Conservation (phyloP, 2,329 filamentous ascomycete species). For the Alternaria rosae region DNA sequence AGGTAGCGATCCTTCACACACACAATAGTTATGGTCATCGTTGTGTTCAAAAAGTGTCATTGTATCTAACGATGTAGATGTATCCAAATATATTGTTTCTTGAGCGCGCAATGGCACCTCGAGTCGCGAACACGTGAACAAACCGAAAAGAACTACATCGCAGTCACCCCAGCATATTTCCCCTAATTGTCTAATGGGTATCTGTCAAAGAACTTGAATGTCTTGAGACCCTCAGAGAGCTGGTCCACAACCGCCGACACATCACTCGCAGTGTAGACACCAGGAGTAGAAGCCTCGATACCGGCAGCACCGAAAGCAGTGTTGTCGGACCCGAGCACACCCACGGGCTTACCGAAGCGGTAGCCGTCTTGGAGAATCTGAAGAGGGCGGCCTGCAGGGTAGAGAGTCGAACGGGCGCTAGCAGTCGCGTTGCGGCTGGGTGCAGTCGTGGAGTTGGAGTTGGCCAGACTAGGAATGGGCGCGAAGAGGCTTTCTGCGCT, state of each 20-base stretch:
- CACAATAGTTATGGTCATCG: not conserved
- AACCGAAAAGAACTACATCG: not conserved
- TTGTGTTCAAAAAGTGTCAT: not conserved
- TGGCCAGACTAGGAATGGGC: constrained; percentile 29
- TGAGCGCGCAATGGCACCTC: not conserved
- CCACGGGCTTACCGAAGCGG: constrained; percentile 75
- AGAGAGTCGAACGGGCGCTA: constrained; percentile 60
- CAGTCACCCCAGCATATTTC: not conserved
- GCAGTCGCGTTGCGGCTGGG: constrained; percentile 27
- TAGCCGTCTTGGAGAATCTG: constrained; percentile 70
- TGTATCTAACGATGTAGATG: not conserved
- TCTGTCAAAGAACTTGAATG: constrained; percentile 71
- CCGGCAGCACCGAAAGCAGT: constrained; percentile 54
- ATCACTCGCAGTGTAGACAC: constrained; percentile 38
- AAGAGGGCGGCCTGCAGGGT: constrained; percentile 67
- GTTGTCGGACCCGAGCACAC: constrained; percentile 61
- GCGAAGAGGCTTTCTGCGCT: constrained; percentile 65
- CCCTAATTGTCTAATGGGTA: constrained; percentile 62
- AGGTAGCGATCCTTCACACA: not conserved
- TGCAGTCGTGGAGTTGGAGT: constrained; percentile 34
- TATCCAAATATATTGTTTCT: not conserved
- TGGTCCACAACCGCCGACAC: constrained; percentile 26
- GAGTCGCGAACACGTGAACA: not conserved
- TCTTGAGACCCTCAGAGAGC: constrained; percentile 62
- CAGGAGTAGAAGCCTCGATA: constrained; percentile 53